Percentiles rank a stretch among this genome's conserved stretches.
Evolutionary conservation across 1,284 basidiomycete species (phyloP).

Genomic region (Microbotryum lychnidis-dioicae): DNA sequence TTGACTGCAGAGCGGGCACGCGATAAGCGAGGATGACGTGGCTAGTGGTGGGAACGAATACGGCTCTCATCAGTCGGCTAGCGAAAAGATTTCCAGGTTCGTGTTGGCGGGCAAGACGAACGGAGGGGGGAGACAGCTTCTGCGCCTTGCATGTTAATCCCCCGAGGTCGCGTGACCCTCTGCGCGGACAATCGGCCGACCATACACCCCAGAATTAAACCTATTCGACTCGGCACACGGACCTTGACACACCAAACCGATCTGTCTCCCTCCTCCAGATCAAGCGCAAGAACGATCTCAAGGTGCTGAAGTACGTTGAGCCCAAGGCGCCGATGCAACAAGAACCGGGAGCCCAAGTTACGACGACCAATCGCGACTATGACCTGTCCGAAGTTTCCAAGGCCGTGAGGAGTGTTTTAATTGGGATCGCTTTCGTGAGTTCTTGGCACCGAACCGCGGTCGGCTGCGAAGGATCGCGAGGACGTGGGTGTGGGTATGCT

Average conservation of each 20-base stretch:
- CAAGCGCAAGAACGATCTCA: constrained; percentile 89
- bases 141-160: too few relatives aligned
- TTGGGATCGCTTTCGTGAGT: constrained; percentile 40
- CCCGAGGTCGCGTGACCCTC: too few relatives aligned
- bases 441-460: neutral
- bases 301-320: constrained; percentile 78
- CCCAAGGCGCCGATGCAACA: constrained; percentile 48
- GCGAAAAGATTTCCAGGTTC: neutral
- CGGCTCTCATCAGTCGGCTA: neutral
- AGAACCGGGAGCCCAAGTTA: constrained; percentile 69
- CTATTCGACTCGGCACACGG: too few relatives aligned
- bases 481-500: neutral
- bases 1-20: constrained; percentile 32
- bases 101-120: too few relatives aligned
- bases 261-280: constrained; percentile 49
- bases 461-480: too few relatives aligned
- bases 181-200: too few relatives aligned
- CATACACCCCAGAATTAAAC: too few relatives aligned
- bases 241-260: neutral
- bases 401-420: constrained; percentile 53
- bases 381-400: constrained; percentile 81
- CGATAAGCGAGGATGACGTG: too few relatives aligned
- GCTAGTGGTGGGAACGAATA: constrained; percentile 21
- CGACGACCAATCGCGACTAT: constrained; percentile 90
- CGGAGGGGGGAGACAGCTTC: too few relatives aligned